phyloP scores from a whole-genome alignment of 768 basidiomycete species.

The Russula ochroleuca region DNA sequence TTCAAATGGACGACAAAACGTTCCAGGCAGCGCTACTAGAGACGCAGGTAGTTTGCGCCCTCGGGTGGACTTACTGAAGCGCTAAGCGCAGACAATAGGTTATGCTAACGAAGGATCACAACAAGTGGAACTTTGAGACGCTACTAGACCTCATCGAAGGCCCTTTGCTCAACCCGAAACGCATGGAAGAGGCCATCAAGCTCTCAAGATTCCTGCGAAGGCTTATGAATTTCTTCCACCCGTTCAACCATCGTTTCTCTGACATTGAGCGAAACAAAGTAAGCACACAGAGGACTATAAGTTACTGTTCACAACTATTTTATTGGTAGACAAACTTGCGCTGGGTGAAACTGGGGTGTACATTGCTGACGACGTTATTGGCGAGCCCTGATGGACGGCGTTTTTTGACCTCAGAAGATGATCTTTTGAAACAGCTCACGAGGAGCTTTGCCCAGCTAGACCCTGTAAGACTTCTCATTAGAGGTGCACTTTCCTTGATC shows the following conservation, averaged over 20 bases:
- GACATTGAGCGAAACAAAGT: slow-evolving; percentile 71
- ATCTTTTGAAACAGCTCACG: slow-evolving; percentile 75
- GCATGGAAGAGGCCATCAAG: slow-evolving; percentile 92
- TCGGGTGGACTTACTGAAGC: not conserved
- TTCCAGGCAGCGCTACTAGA: slow-evolving; percentile 84
- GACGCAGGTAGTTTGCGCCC: slow-evolving; percentile 56
- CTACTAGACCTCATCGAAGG: slow-evolving; percentile 89
- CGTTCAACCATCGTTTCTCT: slow-evolving; percentile 82
- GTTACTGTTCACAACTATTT: not conserved
- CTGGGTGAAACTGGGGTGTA: slow-evolving; percentile 85
- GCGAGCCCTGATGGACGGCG: slow-evolving; percentile 77
- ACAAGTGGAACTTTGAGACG: slow-evolving; percentile 89
- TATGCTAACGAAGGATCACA: slow-evolving; percentile 80
- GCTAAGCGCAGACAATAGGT: slow-evolving; percentile 46
- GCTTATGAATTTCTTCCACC: slow-evolving; percentile 91
- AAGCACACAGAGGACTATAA: not conserved
- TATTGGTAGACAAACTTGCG: slow-evolving; percentile 59
- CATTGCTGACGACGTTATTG: slow-evolving; percentile 77
- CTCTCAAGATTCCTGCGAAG: slow-evolving; percentile 85
- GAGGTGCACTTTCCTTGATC: not conserved
- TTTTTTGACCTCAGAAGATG: slow-evolving; percentile 79
- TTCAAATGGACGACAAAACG: slow-evolving; percentile 93
- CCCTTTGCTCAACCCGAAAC: slow-evolving; percentile 82
- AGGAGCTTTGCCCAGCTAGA: slow-evolving; percentile 90
- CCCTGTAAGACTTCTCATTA: slow-evolving; percentile 53